phyloP scores from a whole-genome alignment of 148 eudicot species.

The Heliamphora exappendiculata region DNA sequence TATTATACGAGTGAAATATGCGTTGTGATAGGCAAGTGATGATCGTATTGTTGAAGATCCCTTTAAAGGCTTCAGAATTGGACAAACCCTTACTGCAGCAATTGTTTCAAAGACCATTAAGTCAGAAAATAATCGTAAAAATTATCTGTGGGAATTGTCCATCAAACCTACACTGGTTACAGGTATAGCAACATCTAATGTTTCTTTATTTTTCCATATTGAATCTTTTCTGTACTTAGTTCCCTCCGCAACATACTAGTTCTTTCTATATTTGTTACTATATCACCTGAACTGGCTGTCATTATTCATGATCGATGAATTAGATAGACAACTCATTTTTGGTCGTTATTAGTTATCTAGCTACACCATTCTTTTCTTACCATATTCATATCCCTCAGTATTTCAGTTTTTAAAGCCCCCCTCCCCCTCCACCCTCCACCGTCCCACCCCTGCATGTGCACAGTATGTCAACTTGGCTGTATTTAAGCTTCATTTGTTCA shows the following conservation, averaged over 20 bases:
- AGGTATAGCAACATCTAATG: conserved; percentile 30
- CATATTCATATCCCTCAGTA: neutral
- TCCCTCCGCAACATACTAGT: neutral
- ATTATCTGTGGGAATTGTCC: conserved; percentile 70
- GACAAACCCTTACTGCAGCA: conserved; percentile 72
- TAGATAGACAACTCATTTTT: neutral
- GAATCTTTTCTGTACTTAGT: neutral
- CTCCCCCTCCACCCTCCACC: neutral
- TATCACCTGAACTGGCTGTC: neutral
- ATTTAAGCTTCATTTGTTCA: neutral
- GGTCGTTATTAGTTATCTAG: neutral
- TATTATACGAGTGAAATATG: neutral
- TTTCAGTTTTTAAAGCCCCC: too few species aligned
- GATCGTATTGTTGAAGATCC: conserved; percentile 53
- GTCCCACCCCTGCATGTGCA: neutral
- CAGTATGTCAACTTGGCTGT: too few species aligned
- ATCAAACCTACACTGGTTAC: conserved; percentile 57
- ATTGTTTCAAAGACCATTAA: conserved; percentile 49
- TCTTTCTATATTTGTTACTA: neutral
- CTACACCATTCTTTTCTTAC: neutral
- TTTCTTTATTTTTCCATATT: neutral
- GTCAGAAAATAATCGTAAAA: conserved; percentile 32
- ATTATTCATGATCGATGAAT: neutral
- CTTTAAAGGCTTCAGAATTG: conserved; percentile 57
- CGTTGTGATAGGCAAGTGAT: conserved; percentile 40